Conservation (phyloP, 768 basidiomycete genomes). For the Lentinula edodes region DNA sequence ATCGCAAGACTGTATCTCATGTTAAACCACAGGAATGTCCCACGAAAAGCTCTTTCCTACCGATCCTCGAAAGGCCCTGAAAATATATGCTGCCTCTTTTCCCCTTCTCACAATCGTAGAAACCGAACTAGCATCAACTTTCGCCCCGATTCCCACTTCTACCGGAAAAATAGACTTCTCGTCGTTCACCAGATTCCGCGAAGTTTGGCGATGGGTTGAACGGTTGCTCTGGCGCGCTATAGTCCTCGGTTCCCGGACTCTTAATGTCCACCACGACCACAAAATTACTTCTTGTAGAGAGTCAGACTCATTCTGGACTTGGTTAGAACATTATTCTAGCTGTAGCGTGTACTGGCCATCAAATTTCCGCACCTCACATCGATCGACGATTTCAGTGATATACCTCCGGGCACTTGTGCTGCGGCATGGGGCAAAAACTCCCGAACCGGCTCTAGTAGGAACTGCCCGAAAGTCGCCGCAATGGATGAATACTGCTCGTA, state of each 20-base stretch:
- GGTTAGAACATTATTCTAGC: slow-evolving; percentile 55
- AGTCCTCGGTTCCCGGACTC: slow-evolving; percentile 50
- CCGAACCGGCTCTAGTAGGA: slow-evolving; percentile 11
- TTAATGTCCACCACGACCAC: slow-evolving; percentile 31
- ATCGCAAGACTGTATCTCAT: background rate
- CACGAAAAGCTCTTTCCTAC: slow-evolving; percentile 53
- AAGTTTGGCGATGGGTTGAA: slow-evolving; percentile 86
- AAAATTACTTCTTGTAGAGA: slow-evolving; percentile 5
- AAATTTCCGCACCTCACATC: slow-evolving; percentile 70
- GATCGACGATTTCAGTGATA: slow-evolving; percentile 62
- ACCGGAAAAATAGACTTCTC: slow-evolving; percentile 38
- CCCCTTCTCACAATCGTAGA: slow-evolving; percentile 48
- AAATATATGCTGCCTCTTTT: slow-evolving; percentile 48
- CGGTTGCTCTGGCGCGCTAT: slow-evolving; percentile 78
- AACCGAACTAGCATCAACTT: slow-evolving; percentile 36
- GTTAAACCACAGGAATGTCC: slow-evolving; percentile 57
- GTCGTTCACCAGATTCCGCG: slow-evolving; percentile 65
- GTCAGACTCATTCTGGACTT: slow-evolving; percentile 47
- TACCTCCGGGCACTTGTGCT: slow-evolving; percentile 71
- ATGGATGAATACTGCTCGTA: slow-evolving; percentile 64
- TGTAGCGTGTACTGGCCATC: slow-evolving; percentile 74
- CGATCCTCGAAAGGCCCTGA: slow-evolving; percentile 46
- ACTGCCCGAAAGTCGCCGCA: slow-evolving; percentile 27
- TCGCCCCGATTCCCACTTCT: slow-evolving; percentile 16
- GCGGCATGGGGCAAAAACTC: slow-evolving; percentile 26